Evolutionary conservation across 2,329 filamentous ascomycete species (phyloP).

Genomic region (Xylariaceae sp.): DNA sequence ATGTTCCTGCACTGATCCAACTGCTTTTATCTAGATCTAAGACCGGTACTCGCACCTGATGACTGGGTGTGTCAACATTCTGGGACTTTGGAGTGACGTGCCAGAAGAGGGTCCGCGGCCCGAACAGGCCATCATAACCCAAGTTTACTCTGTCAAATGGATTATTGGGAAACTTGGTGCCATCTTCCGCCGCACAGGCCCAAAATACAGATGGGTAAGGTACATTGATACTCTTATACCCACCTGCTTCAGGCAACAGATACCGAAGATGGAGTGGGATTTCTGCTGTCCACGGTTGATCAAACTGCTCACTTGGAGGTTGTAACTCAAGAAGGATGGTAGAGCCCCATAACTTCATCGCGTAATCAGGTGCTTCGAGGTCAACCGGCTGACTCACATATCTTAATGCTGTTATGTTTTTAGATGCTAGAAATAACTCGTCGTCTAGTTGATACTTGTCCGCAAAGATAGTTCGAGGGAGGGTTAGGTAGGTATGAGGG

Average conservation of each 20-base stretch:
- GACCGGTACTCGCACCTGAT: constrained; percentile 60
- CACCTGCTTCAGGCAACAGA: constrained; percentile 56
- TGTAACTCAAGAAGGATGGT: constrained; percentile 71
- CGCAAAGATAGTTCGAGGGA: constrained; percentile 76
- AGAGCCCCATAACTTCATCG: constrained; percentile 72
- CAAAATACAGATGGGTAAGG: constrained; percentile 87
- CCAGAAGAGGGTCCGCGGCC: constrained; percentile 74
- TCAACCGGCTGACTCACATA: constrained; percentile 75
- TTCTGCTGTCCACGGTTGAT: constrained; percentile 56
- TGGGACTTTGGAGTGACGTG: constrained; percentile 58
- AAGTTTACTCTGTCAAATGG: constrained; percentile 82
- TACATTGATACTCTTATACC: constrained; percentile 52
- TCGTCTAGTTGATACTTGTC: constrained; percentile 84
- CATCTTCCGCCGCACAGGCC: constrained; percentile 70
- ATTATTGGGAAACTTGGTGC: constrained; percentile 65
- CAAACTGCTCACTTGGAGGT: constrained; percentile 38
- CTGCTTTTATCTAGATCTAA: constrained; percentile 48
- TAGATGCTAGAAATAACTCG: constrained; percentile 71
- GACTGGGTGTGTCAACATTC: constrained; percentile 40
- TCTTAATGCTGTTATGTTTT: constrained; percentile 67
- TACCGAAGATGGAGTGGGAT: constrained; percentile 87
- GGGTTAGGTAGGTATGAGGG: constrained; percentile 74
- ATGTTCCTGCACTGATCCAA: constrained; percentile 52
- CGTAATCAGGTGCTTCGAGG: constrained; percentile 85
- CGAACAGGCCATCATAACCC: constrained; percentile 83